Percentiles rank a stretch among this genome's conserved stretches.
Conservation (phyloP, 2,329 filamentous ascomycete species). For the Aspergillus ruber region DNA sequence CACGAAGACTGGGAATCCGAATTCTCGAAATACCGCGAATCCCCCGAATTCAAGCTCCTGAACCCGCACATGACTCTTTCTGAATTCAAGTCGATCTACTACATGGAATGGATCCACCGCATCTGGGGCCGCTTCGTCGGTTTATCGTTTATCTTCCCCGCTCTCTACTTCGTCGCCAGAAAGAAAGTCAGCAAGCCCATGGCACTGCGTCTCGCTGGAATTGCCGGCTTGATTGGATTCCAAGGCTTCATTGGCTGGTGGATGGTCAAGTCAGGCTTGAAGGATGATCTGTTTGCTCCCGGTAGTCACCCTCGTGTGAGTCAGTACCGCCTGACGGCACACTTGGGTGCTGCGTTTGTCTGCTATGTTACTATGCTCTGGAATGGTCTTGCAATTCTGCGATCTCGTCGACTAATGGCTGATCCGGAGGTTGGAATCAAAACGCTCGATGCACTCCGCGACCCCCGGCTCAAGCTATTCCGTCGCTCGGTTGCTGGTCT, state of each 20-base stretch:
- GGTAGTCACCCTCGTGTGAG: conserved; percentile 87
- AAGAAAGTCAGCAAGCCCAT: conserved; percentile 72
- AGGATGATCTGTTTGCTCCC: conserved; percentile 88
- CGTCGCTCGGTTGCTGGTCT: conserved; percentile 66
- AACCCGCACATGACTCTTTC: conserved; percentile 88
- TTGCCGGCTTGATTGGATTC: conserved; percentile 83
- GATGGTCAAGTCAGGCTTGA: conserved; percentile 97
- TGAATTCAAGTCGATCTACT: conserved; percentile 99
- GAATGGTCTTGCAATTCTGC: conserved; percentile 77
- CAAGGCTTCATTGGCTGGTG: conserved; percentile 97
- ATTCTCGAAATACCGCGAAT: conserved; percentile 85
- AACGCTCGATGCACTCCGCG: conserved; percentile 55
- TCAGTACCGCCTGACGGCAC: conserved; percentile 86
- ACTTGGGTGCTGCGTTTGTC: conserved; percentile 82
- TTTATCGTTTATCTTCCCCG: conserved; percentile 79
- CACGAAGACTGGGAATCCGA: conserved; percentile 81
- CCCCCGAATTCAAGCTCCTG: conserved; percentile 84
- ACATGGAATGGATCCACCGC: conserved; percentile 97
- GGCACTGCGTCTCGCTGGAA: conserved; percentile 70
- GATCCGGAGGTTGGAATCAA: conserved; percentile 59
- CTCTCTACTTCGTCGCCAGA: conserved; percentile 78
- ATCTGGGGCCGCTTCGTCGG: conserved; percentile 92
- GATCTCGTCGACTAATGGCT: conserved; percentile 64
- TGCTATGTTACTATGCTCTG: conserved; percentile 94
- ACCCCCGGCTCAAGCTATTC: conserved; percentile 65